These are phyloP conservation scores for Xylariales sp. DNA, from an alignment of 2,329 filamentous ascomycete species.

Conservation along the genomic window DNA sequence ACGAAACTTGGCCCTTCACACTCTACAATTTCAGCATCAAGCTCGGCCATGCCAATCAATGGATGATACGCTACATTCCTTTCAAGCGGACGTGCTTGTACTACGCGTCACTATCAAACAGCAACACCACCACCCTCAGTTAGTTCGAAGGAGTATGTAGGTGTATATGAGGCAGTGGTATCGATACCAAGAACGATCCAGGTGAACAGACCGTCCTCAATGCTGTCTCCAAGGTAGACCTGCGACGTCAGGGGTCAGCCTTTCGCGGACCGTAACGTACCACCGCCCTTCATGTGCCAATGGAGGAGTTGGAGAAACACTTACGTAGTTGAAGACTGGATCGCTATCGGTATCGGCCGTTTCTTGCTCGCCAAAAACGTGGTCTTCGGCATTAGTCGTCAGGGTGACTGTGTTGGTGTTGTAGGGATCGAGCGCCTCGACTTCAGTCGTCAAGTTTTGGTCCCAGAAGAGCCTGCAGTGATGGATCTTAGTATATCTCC, in stretches of 20 bases:
- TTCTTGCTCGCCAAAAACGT: conserved; percentile 1
- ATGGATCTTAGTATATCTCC: no score
- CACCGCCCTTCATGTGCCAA: no score
- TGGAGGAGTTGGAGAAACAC: no score
- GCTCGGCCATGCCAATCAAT: no score
- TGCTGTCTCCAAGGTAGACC: conserved; percentile 3
- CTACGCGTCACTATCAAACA: no score
- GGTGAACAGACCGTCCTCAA: background rate
- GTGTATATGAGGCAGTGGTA: background rate
- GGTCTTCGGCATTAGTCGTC: conserved; percentile 1
- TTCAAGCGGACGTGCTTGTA: no score
- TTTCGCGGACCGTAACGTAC: no score
- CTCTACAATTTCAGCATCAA: no score
- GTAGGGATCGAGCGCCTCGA: background rate
- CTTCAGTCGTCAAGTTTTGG: conserved; percentile 44
- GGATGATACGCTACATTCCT: no score
- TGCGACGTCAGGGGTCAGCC: no score
- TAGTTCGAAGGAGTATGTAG: conserved; percentile 1
- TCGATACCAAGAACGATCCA: conserved; percentile 2
- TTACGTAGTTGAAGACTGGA: conserved; percentile 7
- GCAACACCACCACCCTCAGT: conserved; percentile 4
- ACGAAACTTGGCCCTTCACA: no score
- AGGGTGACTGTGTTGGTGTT: background rate
- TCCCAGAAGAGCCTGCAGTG: conserved; percentile 67
- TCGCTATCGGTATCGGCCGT: background rate